Evolutionary conservation across 2,329 filamentous ascomycete genomes (phyloP).

Genomic region (Basipetospora chlamydospora): DNA sequence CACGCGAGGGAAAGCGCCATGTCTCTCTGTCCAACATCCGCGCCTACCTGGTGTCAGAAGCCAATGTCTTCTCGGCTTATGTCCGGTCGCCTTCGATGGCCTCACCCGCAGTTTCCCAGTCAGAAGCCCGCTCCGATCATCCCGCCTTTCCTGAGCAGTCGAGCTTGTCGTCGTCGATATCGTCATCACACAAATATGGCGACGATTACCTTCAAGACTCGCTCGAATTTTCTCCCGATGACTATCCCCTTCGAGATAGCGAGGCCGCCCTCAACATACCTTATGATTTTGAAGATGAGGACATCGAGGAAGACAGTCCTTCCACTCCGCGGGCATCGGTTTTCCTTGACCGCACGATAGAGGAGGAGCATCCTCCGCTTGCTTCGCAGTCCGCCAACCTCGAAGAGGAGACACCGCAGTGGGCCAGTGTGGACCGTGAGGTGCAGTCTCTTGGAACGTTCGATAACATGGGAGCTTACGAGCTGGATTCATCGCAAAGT

Average conservation of each 20-base stretch:
- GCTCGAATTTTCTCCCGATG: conserved; percentile 18
- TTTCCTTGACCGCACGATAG: conserved; percentile 21
- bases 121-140: conserved; percentile 16
- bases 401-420: background rate
- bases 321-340: conserved; percentile 41
- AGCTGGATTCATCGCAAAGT: background rate
- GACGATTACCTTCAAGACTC: conserved; percentile 18
- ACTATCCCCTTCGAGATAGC: conserved; percentile 29
- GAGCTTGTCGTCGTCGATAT: background rate
- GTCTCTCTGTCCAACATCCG: conserved; percentile 48
- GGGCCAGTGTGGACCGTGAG: conserved; percentile 3
- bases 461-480: background rate
- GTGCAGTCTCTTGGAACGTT: background rate
- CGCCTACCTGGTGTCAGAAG: conserved; percentile 52
- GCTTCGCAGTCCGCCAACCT: conserved; percentile 1
- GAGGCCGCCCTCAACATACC: conserved; percentile 43
- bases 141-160: background rate
- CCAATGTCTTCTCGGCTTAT: conserved; percentile 47
- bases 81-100: conserved; percentile 26
- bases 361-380: background rate
- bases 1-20: conserved; percentile 50
- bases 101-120: conserved; percentile 38
- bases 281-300: conserved; percentile 29
- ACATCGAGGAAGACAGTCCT: conserved; percentile 22
- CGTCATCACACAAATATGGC: background rate